A percentile compares a stretch with the other conserved stretches of the same genome.
Evolutionary conservation across 176 grass and related monocot genomes (phyloP).

Genomic region (Carex kokanica): DNA sequence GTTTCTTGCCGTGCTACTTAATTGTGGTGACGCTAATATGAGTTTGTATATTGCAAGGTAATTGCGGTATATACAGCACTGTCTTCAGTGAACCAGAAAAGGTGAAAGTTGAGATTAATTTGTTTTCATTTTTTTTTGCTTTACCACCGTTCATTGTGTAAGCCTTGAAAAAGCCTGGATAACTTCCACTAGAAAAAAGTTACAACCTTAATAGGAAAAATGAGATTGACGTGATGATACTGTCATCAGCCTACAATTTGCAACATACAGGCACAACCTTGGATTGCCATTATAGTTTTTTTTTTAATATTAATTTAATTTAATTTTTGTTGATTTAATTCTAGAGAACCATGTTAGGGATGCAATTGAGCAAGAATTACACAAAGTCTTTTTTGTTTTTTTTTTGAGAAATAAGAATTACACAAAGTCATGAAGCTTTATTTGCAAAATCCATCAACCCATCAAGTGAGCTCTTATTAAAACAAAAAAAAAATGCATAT

Average conservation of each 20-base stretch:
- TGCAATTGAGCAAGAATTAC: slow-evolving; percentile 73
- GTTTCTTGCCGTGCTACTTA: background rate
- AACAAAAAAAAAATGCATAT: background rate
- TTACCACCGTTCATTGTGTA: background rate
- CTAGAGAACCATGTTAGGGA: slow-evolving; percentile 34
- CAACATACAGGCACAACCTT: background rate
- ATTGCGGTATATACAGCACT: slow-evolving; percentile 31
- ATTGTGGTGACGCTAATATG: slow-evolving; percentile 10
- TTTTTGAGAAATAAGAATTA: too few species aligned
- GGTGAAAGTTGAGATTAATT: slow-evolving; percentile 34
- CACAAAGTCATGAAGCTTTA: slow-evolving; percentile 60
- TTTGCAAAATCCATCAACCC: slow-evolving; percentile 91
- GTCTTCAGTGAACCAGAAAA: slow-evolving; percentile 75
- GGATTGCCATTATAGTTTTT: background rate
- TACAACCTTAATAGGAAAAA: background rate
- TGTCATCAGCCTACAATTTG: background rate
- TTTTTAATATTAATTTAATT: background rate
- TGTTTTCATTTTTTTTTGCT: background rate
- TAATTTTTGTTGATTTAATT: background rate
- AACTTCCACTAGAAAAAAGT: background rate
- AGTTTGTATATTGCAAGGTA: slow-evolving; percentile 46
- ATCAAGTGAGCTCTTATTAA: slow-evolving; percentile 60
- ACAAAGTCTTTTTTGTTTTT: too few species aligned
- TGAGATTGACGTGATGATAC: background rate
- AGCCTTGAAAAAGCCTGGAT: background rate